Base-by-base conservation (phyloP, 2,329 filamentous ascomycete species). In the Canariomyces notabilis region DNA sequence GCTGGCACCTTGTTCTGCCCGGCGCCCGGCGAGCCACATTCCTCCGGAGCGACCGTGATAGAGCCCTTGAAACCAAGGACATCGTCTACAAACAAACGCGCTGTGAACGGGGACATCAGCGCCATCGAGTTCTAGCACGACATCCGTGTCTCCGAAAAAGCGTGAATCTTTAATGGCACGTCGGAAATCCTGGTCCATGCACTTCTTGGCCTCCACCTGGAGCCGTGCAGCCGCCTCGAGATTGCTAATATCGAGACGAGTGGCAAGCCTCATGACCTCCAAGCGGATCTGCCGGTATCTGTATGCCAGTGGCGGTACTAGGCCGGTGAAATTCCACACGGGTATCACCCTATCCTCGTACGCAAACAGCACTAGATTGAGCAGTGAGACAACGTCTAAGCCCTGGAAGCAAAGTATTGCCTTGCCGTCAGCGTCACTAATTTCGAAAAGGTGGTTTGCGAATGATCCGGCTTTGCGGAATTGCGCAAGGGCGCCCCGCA, bases 1-100 rank as follows among this genome's bases (percentile, higher is more conserved):
- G 26, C 26, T 9, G 2, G 58, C 42, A 5, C 59, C 57, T 37
- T 62, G 57, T 5, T 58, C 61, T 42, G 76, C 69, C n/a, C 80
- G 79, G 43, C 89, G 79, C 23, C 78, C 77, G 39, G 82, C 76
- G 16, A 98, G 74, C 93, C 93, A 98, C 56, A 79, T 79, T 1
- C 93, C 93, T 33, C 78, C 77, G 6, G 93, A 88, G 35, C 89
- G 83, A n/a, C 93, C 93, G 57, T 87, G 76, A 64, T 96, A 97
- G 35, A 98, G 74, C 1, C 86, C 87, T 52, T 91, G 75, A 54
- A 98, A 98, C 73, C 96, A 98, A 0, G 89, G 89, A 57, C 90
- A 96, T 54, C 93, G 76, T 58, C 84, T 82, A 54, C 89, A 90
- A 29, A 96, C 64, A 3, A 97, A 66, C 4, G 82, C 74, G 53